Conservation (phyloP, 176 grass and related monocot species). For the Eleusine indica region DNA sequence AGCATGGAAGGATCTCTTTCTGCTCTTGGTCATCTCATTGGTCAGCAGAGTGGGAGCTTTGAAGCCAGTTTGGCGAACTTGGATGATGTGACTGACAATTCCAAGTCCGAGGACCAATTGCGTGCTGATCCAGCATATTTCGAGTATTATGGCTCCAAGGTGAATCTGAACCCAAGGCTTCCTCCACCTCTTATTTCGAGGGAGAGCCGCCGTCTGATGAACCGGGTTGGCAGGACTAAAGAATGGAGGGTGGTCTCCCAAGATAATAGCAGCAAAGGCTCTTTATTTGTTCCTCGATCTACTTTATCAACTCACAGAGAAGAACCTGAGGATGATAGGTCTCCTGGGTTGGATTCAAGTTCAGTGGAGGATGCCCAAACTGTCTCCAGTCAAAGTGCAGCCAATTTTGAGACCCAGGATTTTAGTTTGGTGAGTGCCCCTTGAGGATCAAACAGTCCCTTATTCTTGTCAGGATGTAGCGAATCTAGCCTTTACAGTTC, state of each 20-base stretch:
- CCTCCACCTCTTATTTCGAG: constrained; percentile 85
- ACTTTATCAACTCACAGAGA: constrained; percentile 85
- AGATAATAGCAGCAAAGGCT: constrained; percentile 51
- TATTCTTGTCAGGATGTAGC: constrained; percentile 3
- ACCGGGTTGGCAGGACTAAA: constrained; percentile 61
- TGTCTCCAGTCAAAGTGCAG: constrained; percentile 38
- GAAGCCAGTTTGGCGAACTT: constrained; percentile 55
- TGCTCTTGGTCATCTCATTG: constrained; percentile 64
- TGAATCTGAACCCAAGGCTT: constrained; percentile 95
- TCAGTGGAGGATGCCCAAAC: constrained; percentile 48
- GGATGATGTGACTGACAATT: constrained; percentile 40
- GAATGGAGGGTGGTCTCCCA: constrained; percentile 62
- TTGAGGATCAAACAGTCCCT: neutral
- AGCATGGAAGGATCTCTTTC: constrained; percentile 94
- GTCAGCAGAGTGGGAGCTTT: constrained; percentile 48
- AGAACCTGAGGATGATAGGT: constrained; percentile 93
- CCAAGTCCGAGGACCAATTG: constrained; percentile 68
- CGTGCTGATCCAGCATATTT: constrained; percentile 83
- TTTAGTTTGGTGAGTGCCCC: constrained; percentile 57
- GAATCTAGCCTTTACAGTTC: constrained; percentile 3
- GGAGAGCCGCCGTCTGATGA: constrained; percentile 75
- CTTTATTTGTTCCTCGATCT: constrained; percentile 70
- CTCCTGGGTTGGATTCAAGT: constrained; percentile 64
- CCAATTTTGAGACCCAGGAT: constrained; percentile 47
- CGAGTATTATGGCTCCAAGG: constrained; percentile 88